Evolutionary conservation across 192 early-diverging fungal species (phyloP), one percentile per base, ranked within the genome.

Genomic region (Coemansia furcata): DNA sequence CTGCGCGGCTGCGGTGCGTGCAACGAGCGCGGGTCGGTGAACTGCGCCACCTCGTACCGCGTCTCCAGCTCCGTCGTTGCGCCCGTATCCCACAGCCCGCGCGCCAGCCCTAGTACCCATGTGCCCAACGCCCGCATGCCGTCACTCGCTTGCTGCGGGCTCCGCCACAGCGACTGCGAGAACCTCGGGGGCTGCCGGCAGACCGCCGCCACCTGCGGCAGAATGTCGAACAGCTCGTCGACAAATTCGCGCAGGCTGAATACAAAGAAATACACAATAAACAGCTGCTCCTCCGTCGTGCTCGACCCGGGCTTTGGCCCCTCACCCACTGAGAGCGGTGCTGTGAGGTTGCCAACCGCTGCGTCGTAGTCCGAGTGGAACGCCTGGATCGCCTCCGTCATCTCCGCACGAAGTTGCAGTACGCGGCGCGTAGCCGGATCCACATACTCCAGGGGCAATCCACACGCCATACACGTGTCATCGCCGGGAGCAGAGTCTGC

Each of bases 261-360:
- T 30, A 91, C 88, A 71, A 93, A 93, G 66, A 91, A 94, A 66
- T 90, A 89, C 29, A 91, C 87, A 59, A 89, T 70, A 57, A 93
- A 91, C 23, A 94, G 85, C 71, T 90, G 87, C 72, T 92, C 91
- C 21, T 89, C 86, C 66, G 74, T 19, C 47, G 59, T 39, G 37
- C 57, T 12, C 57, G 36, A 8, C 68, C 17, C 26, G 44, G 58
- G 3, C 61, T 63, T 39, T 54, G 12, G 17, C 40, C 50, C 44
- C 59, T 35, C 42, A 14, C 37, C 46, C 32, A 37, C 15, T 39
- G 19, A 38, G 40, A 47, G 54, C 46, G 49, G 46, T 33, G 49
- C 58, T 7, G 26, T 32, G 21, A 78, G 55, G 26, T 54, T 68
- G 36, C 33, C 26, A n/a, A 83, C 68, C 3, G 76, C 75, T 1